Base-by-base conservation (phyloP, 306 rosid species). In the Dryas octopetala region DNA sequence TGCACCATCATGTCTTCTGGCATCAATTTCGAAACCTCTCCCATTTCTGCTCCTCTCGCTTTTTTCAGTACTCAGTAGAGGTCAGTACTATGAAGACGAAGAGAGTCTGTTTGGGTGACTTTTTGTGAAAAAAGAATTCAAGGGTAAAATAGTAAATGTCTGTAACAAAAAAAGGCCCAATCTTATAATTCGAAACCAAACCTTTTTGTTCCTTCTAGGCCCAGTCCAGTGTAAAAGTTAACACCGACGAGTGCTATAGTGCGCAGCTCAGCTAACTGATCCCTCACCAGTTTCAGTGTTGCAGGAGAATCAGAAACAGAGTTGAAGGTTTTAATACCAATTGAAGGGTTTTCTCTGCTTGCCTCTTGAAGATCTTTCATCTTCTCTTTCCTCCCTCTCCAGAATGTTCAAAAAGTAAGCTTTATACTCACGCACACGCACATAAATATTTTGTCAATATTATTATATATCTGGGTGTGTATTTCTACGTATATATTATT, bases 341-440 rank as follows among this genome's bases (percentile, higher is more conserved):
- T 38, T n/a, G 1, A 1, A 46, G 64, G 11, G 13, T 6, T 62
- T 72, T 50, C 19, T 23, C 40, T 52, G 4, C 47, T 66, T 69
- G 55, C 23, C 66, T 43, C 11, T 23, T 50, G 15, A 65, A 71
- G 77, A 50, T 74, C 59, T 54, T 68, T 15, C 7, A 14, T 38
- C 15, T 13, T 2, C 19, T 47, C 59, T 49, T 57, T 4, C 54
- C 49, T 53, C 62, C 38, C 26, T 9, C 6, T 19, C 67, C 51
- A 74, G 26, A 78, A 82, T 82, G 86, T 82, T 82, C 80, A 82
- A 82, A 75, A 82, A 82, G 83, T 82, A 74, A 74, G 79, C 17
- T 60, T 44, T 4, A 9, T 51, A 4, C 2, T 4, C 48, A 44
- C 7, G 9, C 16, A 1, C 59, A 3, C 44, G 19, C 19, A 3